These are phyloP conservation scores for Trichophyton verrucosum DNA, from an alignment of 2,329 filamentous ascomycete genomes.

Conservation along the genomic window DNA sequence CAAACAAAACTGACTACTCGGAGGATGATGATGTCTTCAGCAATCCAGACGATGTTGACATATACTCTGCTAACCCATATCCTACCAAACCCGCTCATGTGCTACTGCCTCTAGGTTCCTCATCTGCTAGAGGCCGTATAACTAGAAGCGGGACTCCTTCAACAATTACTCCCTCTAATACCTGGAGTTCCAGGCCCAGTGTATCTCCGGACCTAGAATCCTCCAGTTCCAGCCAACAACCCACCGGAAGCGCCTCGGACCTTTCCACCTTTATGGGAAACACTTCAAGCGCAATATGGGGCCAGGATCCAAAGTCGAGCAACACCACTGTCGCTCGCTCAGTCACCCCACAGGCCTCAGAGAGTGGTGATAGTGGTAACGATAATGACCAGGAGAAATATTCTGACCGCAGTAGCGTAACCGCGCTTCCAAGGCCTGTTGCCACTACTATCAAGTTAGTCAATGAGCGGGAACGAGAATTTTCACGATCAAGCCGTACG, in stretches of 20 bases:
- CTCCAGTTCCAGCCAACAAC: constrained; percentile 6
- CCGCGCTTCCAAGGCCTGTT: constrained; percentile 16
- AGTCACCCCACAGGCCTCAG: constrained; percentile 12
- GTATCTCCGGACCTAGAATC: not conserved
- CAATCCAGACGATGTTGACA: constrained; percentile 19
- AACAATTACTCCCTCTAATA: not conserved
- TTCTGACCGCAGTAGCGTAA: constrained; percentile 15
- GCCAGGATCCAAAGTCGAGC: constrained; percentile 12
- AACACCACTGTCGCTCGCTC: constrained; percentile 13
- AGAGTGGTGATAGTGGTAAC: not conserved
- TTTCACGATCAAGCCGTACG: not conserved
- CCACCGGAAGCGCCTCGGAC: constrained; percentile 9
- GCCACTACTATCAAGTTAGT: constrained; percentile 30
- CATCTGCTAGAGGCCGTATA: constrained; percentile 18
- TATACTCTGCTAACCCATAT: constrained; percentile 34
- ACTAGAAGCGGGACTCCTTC: not conserved
- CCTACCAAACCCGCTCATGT: constrained; percentile 38
- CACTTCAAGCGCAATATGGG: constrained; percentile 12
- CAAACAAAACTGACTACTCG: constrained; percentile 17
- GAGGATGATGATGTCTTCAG: not conserved
- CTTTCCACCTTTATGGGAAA: constrained; percentile 7
- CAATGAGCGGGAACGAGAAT: constrained; percentile 20
- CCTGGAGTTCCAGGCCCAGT: not conserved
- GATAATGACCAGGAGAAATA: constrained; percentile 18
- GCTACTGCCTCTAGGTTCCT: constrained; percentile 23